Evolutionary conservation across 148 eudicot species (phyloP).

Genomic region (Heliamphora exappendiculata): DNA sequence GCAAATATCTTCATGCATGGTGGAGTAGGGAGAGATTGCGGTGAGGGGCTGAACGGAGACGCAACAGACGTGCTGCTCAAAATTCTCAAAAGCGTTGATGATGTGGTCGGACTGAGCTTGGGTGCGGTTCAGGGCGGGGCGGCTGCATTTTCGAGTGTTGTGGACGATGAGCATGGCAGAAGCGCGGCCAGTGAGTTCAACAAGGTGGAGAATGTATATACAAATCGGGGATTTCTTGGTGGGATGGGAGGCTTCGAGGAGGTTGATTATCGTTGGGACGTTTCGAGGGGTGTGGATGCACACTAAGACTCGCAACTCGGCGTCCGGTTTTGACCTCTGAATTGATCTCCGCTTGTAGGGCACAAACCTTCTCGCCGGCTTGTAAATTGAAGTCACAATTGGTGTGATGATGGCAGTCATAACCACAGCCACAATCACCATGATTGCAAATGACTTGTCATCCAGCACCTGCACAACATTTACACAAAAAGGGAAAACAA

Average conservation of each 20-base stretch:
- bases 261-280: constrained; percentile 71
- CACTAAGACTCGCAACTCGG: constrained; percentile 51
- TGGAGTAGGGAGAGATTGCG: constrained; percentile 28
- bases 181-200: constrained; percentile 48
- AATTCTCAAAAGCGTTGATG: constrained; percentile 40
- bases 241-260: constrained; percentile 58
- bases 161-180: constrained; percentile 88
- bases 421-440: constrained; percentile 64
- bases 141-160: constrained; percentile 48
- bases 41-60: constrained; percentile 28
- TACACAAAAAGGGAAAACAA: not conserved
- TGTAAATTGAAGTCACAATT: constrained; percentile 50
- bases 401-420: constrained; percentile 70
- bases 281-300: constrained; percentile 68
- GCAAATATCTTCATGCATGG: constrained; percentile 38
- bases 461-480: constrained; percentile 13
- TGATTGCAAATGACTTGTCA: constrained; percentile 62
- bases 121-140: constrained; percentile 51
- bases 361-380: constrained; percentile 53
- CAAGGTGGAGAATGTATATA: constrained; percentile 51
- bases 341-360: constrained; percentile 73
- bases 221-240: constrained; percentile 51
- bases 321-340: constrained; percentile 54
- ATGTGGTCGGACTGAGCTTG: constrained; percentile 89
- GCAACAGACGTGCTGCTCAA: constrained; percentile 22